phyloP scores from a whole-genome alignment of 345 rosid genomes.

The Eucalyptus pauciflora region DNA sequence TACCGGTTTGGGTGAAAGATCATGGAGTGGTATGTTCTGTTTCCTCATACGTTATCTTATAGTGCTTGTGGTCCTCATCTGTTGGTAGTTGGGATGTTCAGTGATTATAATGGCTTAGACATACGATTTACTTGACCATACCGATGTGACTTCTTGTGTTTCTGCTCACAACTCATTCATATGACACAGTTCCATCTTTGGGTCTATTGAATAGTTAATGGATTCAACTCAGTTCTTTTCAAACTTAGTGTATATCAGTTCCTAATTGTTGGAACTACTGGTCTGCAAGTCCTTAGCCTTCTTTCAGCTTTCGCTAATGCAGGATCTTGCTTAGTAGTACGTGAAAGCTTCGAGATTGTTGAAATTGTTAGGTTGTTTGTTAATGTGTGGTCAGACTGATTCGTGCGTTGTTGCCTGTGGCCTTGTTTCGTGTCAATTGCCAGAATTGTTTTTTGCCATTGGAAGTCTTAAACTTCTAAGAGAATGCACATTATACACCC shows the following conservation, averaged over 20 bases:
- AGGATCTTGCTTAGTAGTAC: neutral
- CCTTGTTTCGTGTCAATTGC: neutral
- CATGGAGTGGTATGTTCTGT: constrained; percentile 46
- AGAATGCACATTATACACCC: neutral
- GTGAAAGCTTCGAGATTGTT: neutral
- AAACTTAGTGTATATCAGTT: neutral
- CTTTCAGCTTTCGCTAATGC: neutral
- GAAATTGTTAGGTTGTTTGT: neutral
- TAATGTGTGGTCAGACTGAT: neutral
- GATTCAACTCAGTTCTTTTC: neutral
- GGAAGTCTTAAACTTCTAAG: neutral
- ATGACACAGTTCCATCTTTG: neutral
- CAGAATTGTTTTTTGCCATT: neutral
- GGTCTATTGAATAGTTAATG: neutral
- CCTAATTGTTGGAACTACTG: neutral
- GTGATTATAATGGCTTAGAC: neutral
- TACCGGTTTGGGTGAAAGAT: constrained; percentile 47
- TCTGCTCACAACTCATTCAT: neutral
- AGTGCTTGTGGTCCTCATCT: neutral
- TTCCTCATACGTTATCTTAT: neutral
- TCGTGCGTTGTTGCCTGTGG: neutral
- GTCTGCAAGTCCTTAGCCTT: neutral
- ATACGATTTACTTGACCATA: neutral
- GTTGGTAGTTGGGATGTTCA: neutral
- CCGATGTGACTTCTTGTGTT: neutral